phyloP scores from a whole-genome alignment of 2,329 filamentous ascomycete species.

The Microcera coccophila region DNA sequence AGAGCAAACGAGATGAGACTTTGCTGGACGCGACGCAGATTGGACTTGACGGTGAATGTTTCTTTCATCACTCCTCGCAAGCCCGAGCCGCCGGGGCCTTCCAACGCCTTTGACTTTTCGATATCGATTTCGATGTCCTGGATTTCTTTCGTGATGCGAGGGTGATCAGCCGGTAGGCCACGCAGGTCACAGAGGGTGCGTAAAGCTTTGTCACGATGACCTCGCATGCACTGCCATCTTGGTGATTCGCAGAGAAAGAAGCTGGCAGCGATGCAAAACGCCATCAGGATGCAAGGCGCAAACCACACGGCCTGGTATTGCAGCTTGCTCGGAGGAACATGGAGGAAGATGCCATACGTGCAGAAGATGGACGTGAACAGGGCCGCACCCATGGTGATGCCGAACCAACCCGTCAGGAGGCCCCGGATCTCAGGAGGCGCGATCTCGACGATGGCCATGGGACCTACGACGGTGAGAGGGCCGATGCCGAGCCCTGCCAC shows the following conservation, averaged over 20 bases:
- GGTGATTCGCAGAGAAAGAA: constrained; percentile 38
- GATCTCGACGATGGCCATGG: not conserved
- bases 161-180: constrained; percentile 23
- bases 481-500: not conserved
- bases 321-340: constrained; percentile 6
- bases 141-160: constrained; percentile 25
- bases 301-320: constrained; percentile 30
- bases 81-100: constrained; percentile 10
- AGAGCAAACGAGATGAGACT: constrained; percentile 36
- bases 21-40: constrained; percentile 39
- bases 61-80: constrained; percentile 31
- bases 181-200: constrained; percentile 19
- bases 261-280: constrained; percentile 23
- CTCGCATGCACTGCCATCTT: constrained; percentile 32
- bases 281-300: constrained; percentile 23
- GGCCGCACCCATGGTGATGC: not conserved
- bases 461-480: not conserved
- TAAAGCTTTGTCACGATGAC: constrained; percentile 26
- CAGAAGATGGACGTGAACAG: not conserved
- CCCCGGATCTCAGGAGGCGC: not conserved
- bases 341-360: constrained; percentile 5
- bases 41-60: constrained; percentile 34
- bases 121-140: constrained; percentile 29
- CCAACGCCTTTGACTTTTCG: no score
- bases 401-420: not conserved